Conservation (phyloP, 2,329 filamentous ascomycete genomes). For the Calonectria pseudoreteaudii region DNA sequence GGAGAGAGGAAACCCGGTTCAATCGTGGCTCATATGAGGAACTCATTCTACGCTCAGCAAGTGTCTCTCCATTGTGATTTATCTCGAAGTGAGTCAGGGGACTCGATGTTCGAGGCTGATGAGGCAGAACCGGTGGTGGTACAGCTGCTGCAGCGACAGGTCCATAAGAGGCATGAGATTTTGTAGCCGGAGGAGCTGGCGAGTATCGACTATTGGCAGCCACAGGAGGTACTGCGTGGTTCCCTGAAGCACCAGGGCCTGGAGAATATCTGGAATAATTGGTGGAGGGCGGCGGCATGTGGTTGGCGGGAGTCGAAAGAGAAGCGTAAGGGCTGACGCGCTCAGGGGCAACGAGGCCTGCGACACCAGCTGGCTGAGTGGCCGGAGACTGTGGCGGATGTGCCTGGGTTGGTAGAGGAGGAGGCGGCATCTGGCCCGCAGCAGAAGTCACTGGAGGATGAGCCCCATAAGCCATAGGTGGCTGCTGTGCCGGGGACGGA, state of each 20-base stretch:
- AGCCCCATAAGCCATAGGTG: constrained; percentile 37
- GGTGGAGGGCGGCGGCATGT: constrained; percentile 48
- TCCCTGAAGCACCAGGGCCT: constrained; percentile 53
- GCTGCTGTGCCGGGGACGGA: constrained; percentile 56
- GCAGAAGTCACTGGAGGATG: constrained; percentile 41
- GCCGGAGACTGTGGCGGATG: constrained; percentile 26
- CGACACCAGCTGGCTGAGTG: constrained; percentile 42
- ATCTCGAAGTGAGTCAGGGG: constrained; percentile 74
- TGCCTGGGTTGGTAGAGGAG: constrained; percentile 25
- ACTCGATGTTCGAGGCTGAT: constrained; percentile 74
- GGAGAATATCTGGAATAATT: constrained; percentile 72
- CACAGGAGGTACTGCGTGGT: constrained; percentile 50
- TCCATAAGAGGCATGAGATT: constrained; percentile 57
- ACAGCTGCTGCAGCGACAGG: constrained; percentile 48
- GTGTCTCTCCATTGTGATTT: constrained; percentile 55
- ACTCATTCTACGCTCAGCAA: constrained; percentile 61
- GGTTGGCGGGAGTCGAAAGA: constrained; percentile 52
- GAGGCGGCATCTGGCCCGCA: constrained; percentile 35
- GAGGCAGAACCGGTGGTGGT: constrained; percentile 62
- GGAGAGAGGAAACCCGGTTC: constrained; percentile 68
- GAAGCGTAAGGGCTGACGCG: constrained; percentile 66
- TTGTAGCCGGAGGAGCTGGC: constrained; percentile 56
- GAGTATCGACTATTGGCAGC: constrained; percentile 65
- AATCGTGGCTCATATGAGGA: constrained; percentile 67
- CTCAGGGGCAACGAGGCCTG: constrained; percentile 65